Conservation (phyloP, 306 rosid genomes). For the Calophaca sinica region DNA sequence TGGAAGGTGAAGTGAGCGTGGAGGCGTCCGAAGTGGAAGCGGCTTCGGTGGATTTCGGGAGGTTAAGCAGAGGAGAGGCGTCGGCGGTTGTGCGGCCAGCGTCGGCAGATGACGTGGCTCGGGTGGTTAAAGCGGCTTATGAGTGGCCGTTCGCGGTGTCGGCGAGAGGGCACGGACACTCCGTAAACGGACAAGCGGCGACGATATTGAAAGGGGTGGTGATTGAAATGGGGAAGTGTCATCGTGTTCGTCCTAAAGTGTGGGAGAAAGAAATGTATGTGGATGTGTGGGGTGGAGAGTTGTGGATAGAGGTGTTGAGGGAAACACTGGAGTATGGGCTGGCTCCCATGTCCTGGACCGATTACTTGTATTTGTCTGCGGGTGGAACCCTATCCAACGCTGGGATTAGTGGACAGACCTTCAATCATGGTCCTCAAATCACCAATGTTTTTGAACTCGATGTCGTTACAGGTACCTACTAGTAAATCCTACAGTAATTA, state of each 20-base stretch:
- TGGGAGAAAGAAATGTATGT: constrained; percentile 60
- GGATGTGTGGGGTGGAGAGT: constrained; percentile 95
- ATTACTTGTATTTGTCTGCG: constrained; percentile 85
- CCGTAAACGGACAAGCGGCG: constrained; percentile 89
- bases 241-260: constrained; percentile 15
- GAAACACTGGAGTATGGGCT: constrained; percentile 66
- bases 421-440: constrained; percentile 94
- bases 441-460: constrained; percentile 78
- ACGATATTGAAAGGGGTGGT: constrained; percentile 68
- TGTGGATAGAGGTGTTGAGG: constrained; percentile 82
- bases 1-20: constrained; percentile 66
- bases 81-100: constrained; percentile 70
- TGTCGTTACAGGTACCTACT: constrained; percentile 98
- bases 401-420: constrained; percentile 95
- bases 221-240: constrained; percentile 62
- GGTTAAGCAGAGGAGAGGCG: constrained; percentile 53
- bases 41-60: constrained; percentile 79
- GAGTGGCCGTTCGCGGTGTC: constrained; percentile 63
- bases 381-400: constrained; percentile 97
- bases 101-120: constrained; percentile 65
- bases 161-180: constrained; percentile 97
- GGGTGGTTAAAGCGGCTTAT: constrained; percentile 59
- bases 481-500: too few species aligned
- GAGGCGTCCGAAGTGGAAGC: constrained; percentile 57
- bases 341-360: constrained; percentile 97